Evolutionary conservation across 2,329 filamentous ascomycete genomes (phyloP), one percentile per base, ranked within the genome.

Genomic region (Leptosphaerulina australis): DNA sequence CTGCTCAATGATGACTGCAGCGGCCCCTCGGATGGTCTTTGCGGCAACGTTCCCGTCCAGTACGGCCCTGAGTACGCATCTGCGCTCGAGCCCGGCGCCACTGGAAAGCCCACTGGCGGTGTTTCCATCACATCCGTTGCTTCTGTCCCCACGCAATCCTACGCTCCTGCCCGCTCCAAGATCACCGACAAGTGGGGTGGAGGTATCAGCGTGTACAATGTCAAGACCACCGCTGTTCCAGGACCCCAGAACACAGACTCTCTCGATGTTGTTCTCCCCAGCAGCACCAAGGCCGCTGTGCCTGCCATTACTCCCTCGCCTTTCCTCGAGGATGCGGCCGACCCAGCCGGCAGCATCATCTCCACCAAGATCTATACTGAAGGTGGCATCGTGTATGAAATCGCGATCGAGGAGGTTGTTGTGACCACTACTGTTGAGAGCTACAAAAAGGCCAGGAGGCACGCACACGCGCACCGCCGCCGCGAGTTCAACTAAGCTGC

Each of bases 1-100:
- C 70, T 94, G 15, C 66, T 70, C 1, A 56, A 76, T 7, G 90
- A 95, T 53, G 74, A 91, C 62, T 81, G 83, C 40, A 60, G 71
- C 2, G 81, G 83, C 8, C 77, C 82, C 5, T 72, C 83, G 44
- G 69, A 77, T 10, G 76, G 79, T 33, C 81, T 96, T 15, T 90
- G 91, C 4, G 90, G 91, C 33, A 80, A 82, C 50, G 74, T 79
- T n/a, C 74, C 74, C n/a, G 62, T 80, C 37, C 76, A 79, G 61
- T 68, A 69, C 48, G 77, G 77, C 18, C 77, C 76, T 15, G 70
- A 62, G 30, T 73, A 74, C 45, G 77, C 77, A 15, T 66, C 65
- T 9, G 48, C 47, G 12, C 50, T 71, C 38, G 36, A 60, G 20
- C 54, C 59, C 18, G 63, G 64, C 35, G 49, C 57, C 18, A 53